Conservation (phyloP, 2,329 filamentous ascomycete genomes). For the Stromatinia cepivora region DNA sequence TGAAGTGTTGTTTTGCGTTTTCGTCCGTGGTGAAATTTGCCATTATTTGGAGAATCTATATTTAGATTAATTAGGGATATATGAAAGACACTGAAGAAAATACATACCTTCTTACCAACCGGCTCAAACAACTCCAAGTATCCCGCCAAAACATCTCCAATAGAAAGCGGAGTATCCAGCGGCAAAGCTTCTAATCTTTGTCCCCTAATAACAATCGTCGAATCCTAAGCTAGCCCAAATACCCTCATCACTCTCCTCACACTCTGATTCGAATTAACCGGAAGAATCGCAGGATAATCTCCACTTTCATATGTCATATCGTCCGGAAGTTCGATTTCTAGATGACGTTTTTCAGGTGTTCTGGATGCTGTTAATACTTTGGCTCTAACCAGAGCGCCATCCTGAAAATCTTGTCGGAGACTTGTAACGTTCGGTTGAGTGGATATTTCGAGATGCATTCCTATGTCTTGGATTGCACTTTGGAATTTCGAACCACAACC, state of each 20-base stretch:
- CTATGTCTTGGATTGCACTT: neutral
- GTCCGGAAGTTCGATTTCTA: constrained; percentile 59
- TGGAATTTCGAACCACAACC: neutral
- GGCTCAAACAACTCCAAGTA: constrained; percentile 6
- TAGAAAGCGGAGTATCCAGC: neutral
- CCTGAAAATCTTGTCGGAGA: constrained; percentile 61
- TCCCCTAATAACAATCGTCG: neutral
- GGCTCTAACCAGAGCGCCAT: constrained; percentile 58
- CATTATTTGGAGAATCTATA: neutral
- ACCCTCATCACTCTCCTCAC: constrained; percentile 58
- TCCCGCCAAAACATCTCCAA: neutral
- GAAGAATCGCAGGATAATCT: constrained; percentile 74
- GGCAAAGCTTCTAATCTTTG: neutral
- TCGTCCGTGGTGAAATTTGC: neutral
- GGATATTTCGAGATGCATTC: constrained; percentile 5
- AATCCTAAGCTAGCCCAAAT: constrained; percentile 62
- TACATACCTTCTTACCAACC: neutral
- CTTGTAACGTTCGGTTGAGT: constrained; percentile 30
- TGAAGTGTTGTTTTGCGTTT: neutral
- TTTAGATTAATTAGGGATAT: neutral
- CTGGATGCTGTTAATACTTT: constrained; percentile 49
- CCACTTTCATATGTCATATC: constrained; percentile 68
- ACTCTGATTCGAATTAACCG: constrained; percentile 63
- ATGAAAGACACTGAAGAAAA: neutral
- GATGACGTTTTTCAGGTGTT: constrained; percentile 17